Evolutionary conservation across 441 rosid species (phyloP), one percentile per base, ranked within the genome.

Genomic region (Arabidopsis lyrata): DNA sequence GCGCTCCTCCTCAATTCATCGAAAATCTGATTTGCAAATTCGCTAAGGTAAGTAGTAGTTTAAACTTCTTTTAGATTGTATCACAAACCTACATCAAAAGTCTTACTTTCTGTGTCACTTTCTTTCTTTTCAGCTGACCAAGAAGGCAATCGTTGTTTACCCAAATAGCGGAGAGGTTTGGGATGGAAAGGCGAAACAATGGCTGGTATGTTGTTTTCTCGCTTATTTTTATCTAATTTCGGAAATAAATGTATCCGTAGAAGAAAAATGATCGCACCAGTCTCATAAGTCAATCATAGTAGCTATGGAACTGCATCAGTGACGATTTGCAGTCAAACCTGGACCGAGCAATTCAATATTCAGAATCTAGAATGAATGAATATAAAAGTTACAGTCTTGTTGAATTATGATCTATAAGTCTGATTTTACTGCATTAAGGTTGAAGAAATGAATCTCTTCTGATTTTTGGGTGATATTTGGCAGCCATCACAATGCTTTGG

Each of bases 121-220:
- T 27, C 16, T 55, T 8, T 56, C 1, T 38, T 20, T 79, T 39
- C 92, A 93, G 98, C 80, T 85, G 67, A 93, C 93, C 4, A 77
- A 73, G 31, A 93, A 91, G 72, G 80, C 90, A 8, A 83, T 93
- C 22, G 87, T 81, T 45, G 92, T 91, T 52, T 93, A 93, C 81
- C 97, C 98, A 0, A 93, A 93, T 53, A 93, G 98, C 2, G 98
- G 98, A 6, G 97, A 90, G 80, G 86, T 87, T 48, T 91, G 93
- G 96, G 98, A 93, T 74, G 97, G 97, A 52, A 85, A 79, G 75
- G 91, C 90, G 4, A 91, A 91, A 75, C 86, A 80, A 77, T 93
- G 97, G 97, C 87, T 88, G 97, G 98, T 93, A 74, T 77, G 91
- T 78, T 16, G 34, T 16, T 41, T 54, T 70, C 47, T 49, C 24